Base-by-base conservation (phyloP, 2,329 filamentous ascomycete species). In the Sclerotinia glacialis region DNA sequence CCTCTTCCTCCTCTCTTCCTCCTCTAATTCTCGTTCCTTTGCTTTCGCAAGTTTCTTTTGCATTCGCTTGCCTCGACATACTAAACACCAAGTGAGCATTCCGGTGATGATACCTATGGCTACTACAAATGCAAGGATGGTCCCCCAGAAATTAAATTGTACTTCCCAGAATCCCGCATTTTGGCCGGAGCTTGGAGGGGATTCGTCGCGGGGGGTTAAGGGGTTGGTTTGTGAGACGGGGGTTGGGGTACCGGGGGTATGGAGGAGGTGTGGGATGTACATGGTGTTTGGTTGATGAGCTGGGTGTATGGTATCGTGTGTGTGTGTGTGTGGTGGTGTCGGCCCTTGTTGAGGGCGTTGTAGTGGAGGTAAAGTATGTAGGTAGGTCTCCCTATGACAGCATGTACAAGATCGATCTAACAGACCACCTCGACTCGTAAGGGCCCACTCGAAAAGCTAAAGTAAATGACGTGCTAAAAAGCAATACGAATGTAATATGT, bases 121-220 rank as follows among this genome's bases (percentile, higher is more conserved):
- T 4, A 34, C 62, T 5, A 47, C 2, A 28, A 64, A 64, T 4
- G 62, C 62, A 5, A 37, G n/a, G 9, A 64, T 64, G 0, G 50
- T 64, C 1, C 62, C 62, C 62, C 62, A 64, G 62, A 64, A 56
- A 40, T 64, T 64, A 21, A 46, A 42, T 5, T 58, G 50, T 4
- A 55, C 52, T 21, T 58, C 6, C 37, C 53, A 58, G 31, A 64
- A 64, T 21, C 62, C 62, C 7, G 26, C n/a, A 9, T n/a, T 64
- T 1, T 18, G 0, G 14, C 5, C 3, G 2, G 50, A 46, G 11
- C 12, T 42, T 2, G 50, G 37, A 8, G 50, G 3, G 1, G 61
- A 44, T 34, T 64, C 61, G 6, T 23, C 47, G 21, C 44, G 59
- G 31, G 18, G 11, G 14, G 47, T 40, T 3, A 53, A 21, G 3